Conservation (phyloP, 192 early-diverging fungal species). For the Umbelopsis sp. region DNA sequence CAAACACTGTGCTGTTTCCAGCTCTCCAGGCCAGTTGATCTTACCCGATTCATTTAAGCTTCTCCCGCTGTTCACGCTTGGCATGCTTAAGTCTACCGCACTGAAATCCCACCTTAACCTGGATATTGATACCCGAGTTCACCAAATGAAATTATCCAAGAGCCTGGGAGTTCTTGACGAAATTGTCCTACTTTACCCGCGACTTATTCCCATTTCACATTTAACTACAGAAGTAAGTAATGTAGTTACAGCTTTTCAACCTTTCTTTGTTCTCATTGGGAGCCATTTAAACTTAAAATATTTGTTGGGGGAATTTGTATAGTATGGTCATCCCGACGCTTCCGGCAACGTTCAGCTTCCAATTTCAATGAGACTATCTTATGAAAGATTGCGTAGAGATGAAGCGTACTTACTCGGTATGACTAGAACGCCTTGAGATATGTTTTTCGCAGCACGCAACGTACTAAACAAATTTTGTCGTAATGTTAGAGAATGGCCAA, state of each 20-base stretch:
- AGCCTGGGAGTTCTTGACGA: conserved; percentile 72
- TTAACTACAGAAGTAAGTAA: not conserved
- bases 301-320: not conserved
- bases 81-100: conserved; percentile 69
- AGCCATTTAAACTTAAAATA: not conserved
- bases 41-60: conserved; percentile 96
- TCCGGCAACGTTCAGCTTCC: conserved; percentile 64
- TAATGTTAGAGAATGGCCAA: conserved; percentile 71
- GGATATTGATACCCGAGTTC: conserved; percentile 77
- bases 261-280: not conserved
- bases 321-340: conserved; percentile 38
- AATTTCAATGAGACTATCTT: conserved; percentile 68
- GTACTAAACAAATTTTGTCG: conserved; percentile 9
- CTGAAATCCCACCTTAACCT: not conserved
- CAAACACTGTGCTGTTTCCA: conserved; percentile 85
- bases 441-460: conserved; percentile 4
- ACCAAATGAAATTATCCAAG: conserved; percentile 79
- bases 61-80: conserved; percentile 82
- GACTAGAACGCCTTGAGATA: not conserved
- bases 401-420: conserved; percentile 9
- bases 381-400: conserved; percentile 47
- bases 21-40: conserved; percentile 92
- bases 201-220: conserved; percentile 50
- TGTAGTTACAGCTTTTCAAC: not conserved
- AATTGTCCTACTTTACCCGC: conserved; percentile 84